Evolutionary conservation across 768 basidiomycete genomes (phyloP).

Genomic region (Holtermannia corniformis): DNA sequence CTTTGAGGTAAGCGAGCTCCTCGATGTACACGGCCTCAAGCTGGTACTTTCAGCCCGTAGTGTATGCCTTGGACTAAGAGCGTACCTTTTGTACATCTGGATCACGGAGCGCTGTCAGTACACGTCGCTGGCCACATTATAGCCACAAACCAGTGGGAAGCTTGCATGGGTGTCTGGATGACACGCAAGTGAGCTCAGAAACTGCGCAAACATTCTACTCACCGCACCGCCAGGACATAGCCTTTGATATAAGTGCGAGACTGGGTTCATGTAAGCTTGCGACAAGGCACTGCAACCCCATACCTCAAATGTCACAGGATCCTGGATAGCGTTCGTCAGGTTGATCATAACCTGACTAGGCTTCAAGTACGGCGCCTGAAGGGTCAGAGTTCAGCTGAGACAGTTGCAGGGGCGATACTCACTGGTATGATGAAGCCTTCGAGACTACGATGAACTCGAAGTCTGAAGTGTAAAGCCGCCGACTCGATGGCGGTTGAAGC

Average conservation of each 20-base stretch:
- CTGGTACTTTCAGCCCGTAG: not conserved
- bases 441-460: not conserved
- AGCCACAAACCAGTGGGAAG: slow-evolving; percentile 13
- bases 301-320: slow-evolving; percentile 17
- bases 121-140: not conserved
- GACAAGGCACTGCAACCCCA: too few species aligned
- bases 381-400: too few species aligned
- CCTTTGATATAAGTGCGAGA: slow-evolving; percentile 17
- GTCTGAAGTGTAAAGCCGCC: not conserved
- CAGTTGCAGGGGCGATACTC: too few species aligned
- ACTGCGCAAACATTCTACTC: not conserved
- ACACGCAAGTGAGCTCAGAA: too few species aligned
- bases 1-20: slow-evolving; percentile 24
- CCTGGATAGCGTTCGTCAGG: slow-evolving; percentile 19
- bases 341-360: not conserved
- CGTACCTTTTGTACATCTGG: slow-evolving; percentile 18
- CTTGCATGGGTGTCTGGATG: slow-evolving; percentile 28
- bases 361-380: not conserved
- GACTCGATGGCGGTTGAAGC: not conserved
- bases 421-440: not conserved
- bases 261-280: too few species aligned
- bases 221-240: slow-evolving; percentile 15
- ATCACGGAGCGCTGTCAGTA: not conserved
- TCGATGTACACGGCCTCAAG: slow-evolving; percentile 23
- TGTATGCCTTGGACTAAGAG: not conserved